Evolutionary conservation across 495 filamentous ascomycete species (phyloP).

Genomic region (Opeltia flavorubescens): DNA sequence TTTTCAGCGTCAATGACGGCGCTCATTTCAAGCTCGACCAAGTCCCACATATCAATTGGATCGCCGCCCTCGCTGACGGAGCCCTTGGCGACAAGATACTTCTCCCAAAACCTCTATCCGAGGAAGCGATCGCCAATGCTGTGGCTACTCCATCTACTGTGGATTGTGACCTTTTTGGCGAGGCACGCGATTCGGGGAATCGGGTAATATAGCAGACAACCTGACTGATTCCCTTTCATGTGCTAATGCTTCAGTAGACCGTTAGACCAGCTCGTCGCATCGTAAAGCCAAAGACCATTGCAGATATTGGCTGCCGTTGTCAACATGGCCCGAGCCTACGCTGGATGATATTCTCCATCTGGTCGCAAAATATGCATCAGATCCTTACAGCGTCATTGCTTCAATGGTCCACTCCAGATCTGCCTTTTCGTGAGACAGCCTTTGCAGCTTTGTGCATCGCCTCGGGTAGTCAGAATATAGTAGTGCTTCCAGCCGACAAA

Average conservation of each 20-base stretch:
- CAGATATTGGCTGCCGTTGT: neutral
- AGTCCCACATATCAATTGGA: conserved; percentile 1
- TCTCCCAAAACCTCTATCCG: neutral
- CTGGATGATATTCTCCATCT: neutral
- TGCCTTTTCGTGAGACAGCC: conserved; percentile 9
- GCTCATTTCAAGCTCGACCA: conserved; percentile 7
- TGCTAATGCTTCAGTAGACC: neutral
- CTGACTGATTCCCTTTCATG: neutral
- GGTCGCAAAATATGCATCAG: neutral
- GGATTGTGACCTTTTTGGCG: neutral
- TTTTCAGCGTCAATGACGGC: conserved; percentile 6
- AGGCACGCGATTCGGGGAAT: no score
- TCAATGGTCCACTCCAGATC: conserved; percentile 1
- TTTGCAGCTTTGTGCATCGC: conserved; percentile 7
- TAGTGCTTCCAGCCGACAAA: neutral
- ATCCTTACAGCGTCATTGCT: neutral
- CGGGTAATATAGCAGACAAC: no score
- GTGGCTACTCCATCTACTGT: neutral
- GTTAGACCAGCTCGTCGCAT: neutral
- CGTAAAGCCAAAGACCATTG: conserved; percentile 3
- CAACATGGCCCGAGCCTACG: conserved; percentile 5
- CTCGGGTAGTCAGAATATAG: neutral
- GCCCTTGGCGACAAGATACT: neutral
- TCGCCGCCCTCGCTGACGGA: neutral
- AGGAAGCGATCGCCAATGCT: neutral